Conservation (phyloP, 495 filamentous ascomycete species). For the Cryomyces minteri region DNA sequence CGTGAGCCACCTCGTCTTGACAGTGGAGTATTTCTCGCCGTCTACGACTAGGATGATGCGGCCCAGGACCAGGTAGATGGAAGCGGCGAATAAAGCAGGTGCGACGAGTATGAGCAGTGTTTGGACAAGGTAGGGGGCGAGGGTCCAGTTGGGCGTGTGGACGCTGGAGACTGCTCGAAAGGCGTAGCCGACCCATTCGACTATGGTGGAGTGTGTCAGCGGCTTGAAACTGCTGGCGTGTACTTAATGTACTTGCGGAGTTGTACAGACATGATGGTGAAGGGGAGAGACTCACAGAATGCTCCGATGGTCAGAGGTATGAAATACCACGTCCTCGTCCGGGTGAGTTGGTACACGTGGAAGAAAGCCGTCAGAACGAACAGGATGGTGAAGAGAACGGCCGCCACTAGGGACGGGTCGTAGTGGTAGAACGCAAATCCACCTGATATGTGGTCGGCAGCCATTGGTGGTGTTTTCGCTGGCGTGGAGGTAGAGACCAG, state of each 20-base stretch:
- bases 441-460: neutral
- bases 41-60: conserved; percentile 23
- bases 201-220: conserved; percentile 8
- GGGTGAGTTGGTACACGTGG: conserved; percentile 1
- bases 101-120: conserved; percentile 12
- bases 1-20: conserved; percentile 23
- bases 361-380: conserved; percentile 1
- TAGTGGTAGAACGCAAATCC: conserved; percentile 7
- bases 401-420: conserved; percentile 3
- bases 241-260: neutral
- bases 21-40: conserved; percentile 23
- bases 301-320: conserved; percentile 3
- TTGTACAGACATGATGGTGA: neutral
- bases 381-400: conserved; percentile 1
- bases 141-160: conserved; percentile 4
- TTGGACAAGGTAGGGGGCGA: conserved; percentile 19
- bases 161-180: conserved; percentile 16
- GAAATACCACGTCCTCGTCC: conserved; percentile 2
- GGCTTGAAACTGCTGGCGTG: neutral
- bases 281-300: conserved; percentile 1
- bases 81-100: conserved; percentile 24
- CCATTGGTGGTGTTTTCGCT: neutral
- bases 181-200: conserved; percentile 29
- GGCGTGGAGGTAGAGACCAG: no score
- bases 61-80: conserved; percentile 28